These are phyloP conservation scores for Blastocystis sp. DNA, from an alignment of 352 stramenopile genomes.

Conservation along the genomic window DNA sequence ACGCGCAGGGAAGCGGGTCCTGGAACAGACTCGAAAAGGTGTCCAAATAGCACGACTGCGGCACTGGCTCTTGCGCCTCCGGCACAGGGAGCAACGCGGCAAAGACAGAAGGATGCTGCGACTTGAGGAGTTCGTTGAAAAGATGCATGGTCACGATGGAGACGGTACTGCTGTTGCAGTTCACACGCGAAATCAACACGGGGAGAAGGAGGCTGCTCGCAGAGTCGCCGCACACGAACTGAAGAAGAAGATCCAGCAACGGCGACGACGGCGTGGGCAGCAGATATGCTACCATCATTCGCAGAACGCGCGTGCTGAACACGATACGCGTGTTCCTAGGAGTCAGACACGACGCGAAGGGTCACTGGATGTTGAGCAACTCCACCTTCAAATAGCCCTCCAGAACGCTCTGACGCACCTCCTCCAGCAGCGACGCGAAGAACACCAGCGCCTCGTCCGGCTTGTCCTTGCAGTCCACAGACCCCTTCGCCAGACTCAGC, in stretches of 20 bases:
- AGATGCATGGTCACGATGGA: slow-evolving; percentile 72
- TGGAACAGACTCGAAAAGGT: not conserved
- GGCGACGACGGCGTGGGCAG: slow-evolving; percentile 26
- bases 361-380: slow-evolving; percentile 51
- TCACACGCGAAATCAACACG: slow-evolving; percentile 16
- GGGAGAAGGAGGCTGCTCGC: slow-evolving; percentile 33
- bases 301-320: slow-evolving; percentile 31
- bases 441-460: slow-evolving; percentile 14
- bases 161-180: slow-evolving; percentile 32
- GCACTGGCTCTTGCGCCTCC: not conserved
- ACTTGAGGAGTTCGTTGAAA: slow-evolving; percentile 47
- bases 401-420: not conserved
- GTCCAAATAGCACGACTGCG: not conserved
- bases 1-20: not conserved
- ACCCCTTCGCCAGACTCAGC: slow-evolving; percentile 12
- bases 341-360: not conserved
- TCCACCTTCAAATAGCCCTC: slow-evolving; percentile 47
- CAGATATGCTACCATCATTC: slow-evolving; percentile 6
- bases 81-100: not conserved
- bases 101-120: slow-evolving; percentile 50
- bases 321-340: slow-evolving; percentile 53
- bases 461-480: slow-evolving; percentile 50
- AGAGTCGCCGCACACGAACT: slow-evolving; percentile 33
- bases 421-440: not conserved
- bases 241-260: slow-evolving; percentile 39